phyloP scores from a whole-genome alignment of 1,139 yeast genomes.

The Taiozyma onychis region DNA sequence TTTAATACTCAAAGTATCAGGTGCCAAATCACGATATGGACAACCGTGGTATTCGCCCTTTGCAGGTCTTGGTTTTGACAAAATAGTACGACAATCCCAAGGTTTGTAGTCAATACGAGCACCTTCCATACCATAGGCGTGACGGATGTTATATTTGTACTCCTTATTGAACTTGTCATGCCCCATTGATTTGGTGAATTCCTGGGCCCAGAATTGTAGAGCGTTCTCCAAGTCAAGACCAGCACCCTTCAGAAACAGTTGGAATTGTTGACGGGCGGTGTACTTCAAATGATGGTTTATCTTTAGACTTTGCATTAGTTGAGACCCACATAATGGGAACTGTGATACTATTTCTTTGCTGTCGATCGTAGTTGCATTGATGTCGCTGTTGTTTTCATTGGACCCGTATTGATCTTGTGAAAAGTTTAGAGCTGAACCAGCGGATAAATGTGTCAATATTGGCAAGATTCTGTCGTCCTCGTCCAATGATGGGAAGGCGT shows the following conservation, averaged over 20 bases:
- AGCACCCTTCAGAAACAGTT: constrained; percentile 80
- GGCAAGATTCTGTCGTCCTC: constrained; percentile 91
- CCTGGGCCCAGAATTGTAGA: constrained; percentile 72
- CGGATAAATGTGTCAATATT: constrained; percentile 68
- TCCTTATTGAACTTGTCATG: constrained; percentile 81
- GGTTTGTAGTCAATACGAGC: constrained; percentile 81
- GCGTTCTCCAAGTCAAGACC: constrained; percentile 89
- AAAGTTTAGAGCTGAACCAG: constrained; percentile 58
- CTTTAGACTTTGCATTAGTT: constrained; percentile 56
- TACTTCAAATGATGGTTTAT: constrained; percentile 70
- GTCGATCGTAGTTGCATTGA: constrained; percentile 61
- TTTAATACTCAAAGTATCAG: constrained; percentile 52
- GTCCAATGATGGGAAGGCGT: constrained; percentile 76
- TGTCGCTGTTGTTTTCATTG: constrained; percentile 34
- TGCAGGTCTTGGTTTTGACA: constrained; percentile 66
- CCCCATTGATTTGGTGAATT: constrained; percentile 62
- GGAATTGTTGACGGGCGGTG: constrained; percentile 79
- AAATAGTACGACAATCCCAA: constrained; percentile 74
- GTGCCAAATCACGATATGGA: constrained; percentile 74
- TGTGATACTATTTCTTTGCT: constrained; percentile 50
- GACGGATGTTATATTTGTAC: constrained; percentile 81
- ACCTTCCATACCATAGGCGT: constrained; percentile 89
- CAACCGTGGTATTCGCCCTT: constrained; percentile 84
- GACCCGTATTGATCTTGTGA: constrained; percentile 28
- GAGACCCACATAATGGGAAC: constrained; percentile 80